Evolutionary conservation across 805 yeast species (phyloP).

Genomic region (Nakazawaea holstii): DNA sequence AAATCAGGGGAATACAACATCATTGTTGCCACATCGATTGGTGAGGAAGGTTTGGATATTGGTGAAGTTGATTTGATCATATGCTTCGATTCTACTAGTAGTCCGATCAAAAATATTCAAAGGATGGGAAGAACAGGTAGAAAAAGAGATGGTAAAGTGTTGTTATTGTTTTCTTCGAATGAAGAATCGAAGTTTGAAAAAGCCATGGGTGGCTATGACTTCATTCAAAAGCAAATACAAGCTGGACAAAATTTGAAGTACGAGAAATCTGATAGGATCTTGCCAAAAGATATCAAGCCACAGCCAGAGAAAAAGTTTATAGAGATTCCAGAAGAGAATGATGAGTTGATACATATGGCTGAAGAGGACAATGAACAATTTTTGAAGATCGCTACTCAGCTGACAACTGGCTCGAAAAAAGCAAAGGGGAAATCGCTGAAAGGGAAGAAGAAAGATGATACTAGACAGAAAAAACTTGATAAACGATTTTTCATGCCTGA

Average conservation of each 20-base stretch:
- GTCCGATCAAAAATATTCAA: constrained; percentile 91
- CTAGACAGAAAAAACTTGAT: constrained; percentile 13
- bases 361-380: constrained; percentile 58
- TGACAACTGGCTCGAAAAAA: constrained; percentile 40
- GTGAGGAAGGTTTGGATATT: constrained; percentile 97
- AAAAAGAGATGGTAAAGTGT: constrained; percentile 80
- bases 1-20: constrained; percentile 70
- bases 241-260: constrained; percentile 38
- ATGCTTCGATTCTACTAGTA: constrained; percentile 88
- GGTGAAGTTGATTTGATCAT: constrained; percentile 95
- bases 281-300: constrained; percentile 58
- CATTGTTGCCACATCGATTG: constrained; percentile 93
- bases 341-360: constrained; percentile 39
- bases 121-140: constrained; percentile 99
- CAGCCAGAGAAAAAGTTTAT: constrained; percentile 50
- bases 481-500: constrained; percentile 72
- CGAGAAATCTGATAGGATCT: constrained; percentile 53
- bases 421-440: constrained; percentile 17
- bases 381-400: constrained; percentile 59
- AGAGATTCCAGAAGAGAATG: constrained; percentile 67
- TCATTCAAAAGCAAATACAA: constrained; percentile 67
- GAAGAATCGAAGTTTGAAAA: constrained; percentile 77
- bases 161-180: constrained; percentile 66
- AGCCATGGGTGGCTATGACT: constrained; percentile 79
- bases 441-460: constrained; percentile 4